Percentiles rank a stretch among this genome's conserved stretches.
These are phyloP conservation scores for Candida vartiovaarae DNA, from an alignment of 805 yeast genomes.

Conservation along the genomic window DNA sequence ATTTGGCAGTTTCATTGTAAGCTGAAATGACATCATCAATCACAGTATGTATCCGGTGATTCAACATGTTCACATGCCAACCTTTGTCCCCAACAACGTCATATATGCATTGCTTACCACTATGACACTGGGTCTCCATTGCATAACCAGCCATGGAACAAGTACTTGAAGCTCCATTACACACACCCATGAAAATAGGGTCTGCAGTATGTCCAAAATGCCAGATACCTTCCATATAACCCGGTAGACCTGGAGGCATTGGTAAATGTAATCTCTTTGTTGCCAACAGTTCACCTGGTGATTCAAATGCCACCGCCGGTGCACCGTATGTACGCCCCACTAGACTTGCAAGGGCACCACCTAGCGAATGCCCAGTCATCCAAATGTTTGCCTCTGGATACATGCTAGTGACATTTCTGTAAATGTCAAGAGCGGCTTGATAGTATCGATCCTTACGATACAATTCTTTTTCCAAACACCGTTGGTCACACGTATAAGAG, in stretches of 20 bases:
- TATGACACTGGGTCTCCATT: slow-evolving; percentile 92
- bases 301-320: slow-evolving; percentile 86
- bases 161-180: slow-evolving; percentile 86
- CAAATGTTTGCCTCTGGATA: slow-evolving; percentile 75
- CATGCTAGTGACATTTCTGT: slow-evolving; percentile 54
- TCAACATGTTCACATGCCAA: slow-evolving; percentile 82
- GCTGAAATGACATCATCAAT: slow-evolving; percentile 69
- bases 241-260: slow-evolving; percentile 83
- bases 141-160: slow-evolving; percentile 95
- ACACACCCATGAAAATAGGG: slow-evolving; percentile 93
- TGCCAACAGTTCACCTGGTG: slow-evolving; percentile 89
- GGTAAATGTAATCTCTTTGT: slow-evolving; percentile 83
- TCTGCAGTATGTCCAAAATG: slow-evolving; percentile 97
- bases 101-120: slow-evolving; percentile 81
- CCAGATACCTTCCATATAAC: slow-evolving; percentile 77
- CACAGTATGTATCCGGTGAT: slow-evolving; percentile 87
- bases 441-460: slow-evolving; percentile 74
- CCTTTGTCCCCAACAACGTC: slow-evolving; percentile 87
- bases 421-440: slow-evolving; percentile 69
- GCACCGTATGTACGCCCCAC: slow-evolving; percentile 85
- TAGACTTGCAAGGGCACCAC: slow-evolving; percentile 78
- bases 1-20: slow-evolving; percentile 73
- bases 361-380: slow-evolving; percentile 93
- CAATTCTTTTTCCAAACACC: slow-evolving; percentile 74
- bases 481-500: slow-evolving; percentile 82